Percentiles rank a stretch among this genome's conserved stretches.
Evolutionary conservation across 1,139 yeast species (phyloP).

Genomic region (Sugiyamaella grinbergsii): DNA sequence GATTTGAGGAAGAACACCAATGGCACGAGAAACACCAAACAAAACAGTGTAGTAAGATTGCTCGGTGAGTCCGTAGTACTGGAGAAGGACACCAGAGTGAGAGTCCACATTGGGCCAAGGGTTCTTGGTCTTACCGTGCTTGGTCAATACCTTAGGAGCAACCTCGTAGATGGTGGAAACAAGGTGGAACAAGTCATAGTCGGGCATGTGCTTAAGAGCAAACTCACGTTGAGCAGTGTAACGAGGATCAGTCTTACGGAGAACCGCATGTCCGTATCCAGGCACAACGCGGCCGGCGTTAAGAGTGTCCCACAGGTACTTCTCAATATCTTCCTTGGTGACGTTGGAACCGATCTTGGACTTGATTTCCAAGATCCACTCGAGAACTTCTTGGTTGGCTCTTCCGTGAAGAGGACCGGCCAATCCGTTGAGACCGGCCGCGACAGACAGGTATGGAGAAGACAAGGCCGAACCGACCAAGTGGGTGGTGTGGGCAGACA

Average conservation of each 20-base stretch:
- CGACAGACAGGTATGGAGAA: slow-evolving; percentile 88
- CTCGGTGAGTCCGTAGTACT: slow-evolving; percentile 61
- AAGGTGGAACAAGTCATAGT: slow-evolving; percentile 89
- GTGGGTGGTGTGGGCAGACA: slow-evolving; percentile 97
- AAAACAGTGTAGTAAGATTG: slow-evolving; percentile 59
- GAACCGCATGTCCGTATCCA: slow-evolving; percentile 97
- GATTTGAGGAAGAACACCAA: slow-evolving; percentile 60
- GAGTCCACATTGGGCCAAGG: slow-evolving; percentile 69
- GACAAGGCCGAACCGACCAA: slow-evolving; percentile 95
- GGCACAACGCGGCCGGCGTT: slow-evolving; percentile 96
- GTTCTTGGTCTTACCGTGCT: slow-evolving; percentile 65
- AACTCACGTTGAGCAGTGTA: slow-evolving; percentile 98
- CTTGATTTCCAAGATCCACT: slow-evolving; percentile 87
- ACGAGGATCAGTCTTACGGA: slow-evolving; percentile 97
- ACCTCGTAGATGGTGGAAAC: slow-evolving; percentile 65
- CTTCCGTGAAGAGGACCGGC: slow-evolving; percentile 99
- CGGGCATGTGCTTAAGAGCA: slow-evolving; percentile 97
- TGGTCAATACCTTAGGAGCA: slow-evolving; percentile 57
- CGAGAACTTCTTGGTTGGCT: slow-evolving; percentile 98
- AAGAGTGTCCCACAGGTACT: slow-evolving; percentile 91
- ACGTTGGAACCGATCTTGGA: slow-evolving; percentile 74
- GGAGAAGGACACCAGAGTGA: slow-evolving; percentile 57
- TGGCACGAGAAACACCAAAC: slow-evolving; percentile 60
- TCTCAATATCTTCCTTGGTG: slow-evolving; percentile 80
- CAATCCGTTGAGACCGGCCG: slow-evolving; percentile 96